Conservation (phyloP, 106 monocot genomes). For the Amphibolis antarctica region DNA sequence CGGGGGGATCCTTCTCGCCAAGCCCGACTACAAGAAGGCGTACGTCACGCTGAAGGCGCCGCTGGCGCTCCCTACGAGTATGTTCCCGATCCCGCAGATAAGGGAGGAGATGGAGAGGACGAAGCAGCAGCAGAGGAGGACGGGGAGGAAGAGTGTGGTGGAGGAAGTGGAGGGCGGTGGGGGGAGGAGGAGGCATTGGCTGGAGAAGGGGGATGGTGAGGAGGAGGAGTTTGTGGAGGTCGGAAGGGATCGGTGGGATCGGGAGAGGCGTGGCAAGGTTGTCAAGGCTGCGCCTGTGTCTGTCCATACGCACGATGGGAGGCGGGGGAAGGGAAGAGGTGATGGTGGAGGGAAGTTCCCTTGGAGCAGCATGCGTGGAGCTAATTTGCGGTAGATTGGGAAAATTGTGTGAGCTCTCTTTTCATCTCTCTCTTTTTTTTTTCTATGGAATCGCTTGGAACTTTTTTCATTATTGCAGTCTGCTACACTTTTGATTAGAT, state of each 20-base stretch:
- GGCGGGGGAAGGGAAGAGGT: not conserved
- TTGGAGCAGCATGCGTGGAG: constrained; percentile 46
- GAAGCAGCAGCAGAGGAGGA: constrained; percentile 19
- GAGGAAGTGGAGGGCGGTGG: constrained; percentile 14
- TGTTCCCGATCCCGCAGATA: constrained; percentile 56
- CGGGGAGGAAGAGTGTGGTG: constrained; percentile 24
- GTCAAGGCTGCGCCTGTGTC: not conserved
- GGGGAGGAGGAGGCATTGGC: constrained; percentile 25
- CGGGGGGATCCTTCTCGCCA: constrained; percentile 56
- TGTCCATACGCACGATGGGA: not conserved
- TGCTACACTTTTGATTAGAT: no score
- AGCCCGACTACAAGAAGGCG: constrained; percentile 99
- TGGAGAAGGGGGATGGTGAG: constrained; percentile 12
- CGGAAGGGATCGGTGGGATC: constrained; percentile 14
- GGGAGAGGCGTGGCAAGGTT: constrained; percentile 6
- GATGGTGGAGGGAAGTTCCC: constrained; percentile 35
- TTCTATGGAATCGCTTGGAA: no score
- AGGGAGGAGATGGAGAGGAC: constrained; percentile 37
- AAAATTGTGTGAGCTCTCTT: no score
- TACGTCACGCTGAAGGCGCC: constrained; percentile 79
- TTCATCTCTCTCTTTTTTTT: no score
- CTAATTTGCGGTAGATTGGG: not conserved
- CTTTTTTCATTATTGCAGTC: no score
- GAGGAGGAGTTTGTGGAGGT: not conserved
- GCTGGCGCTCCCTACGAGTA: constrained; percentile 46